Base-by-base conservation (phyloP, 371 early-diverging fungal genomes). In the Mortierella polycephala region DNA sequence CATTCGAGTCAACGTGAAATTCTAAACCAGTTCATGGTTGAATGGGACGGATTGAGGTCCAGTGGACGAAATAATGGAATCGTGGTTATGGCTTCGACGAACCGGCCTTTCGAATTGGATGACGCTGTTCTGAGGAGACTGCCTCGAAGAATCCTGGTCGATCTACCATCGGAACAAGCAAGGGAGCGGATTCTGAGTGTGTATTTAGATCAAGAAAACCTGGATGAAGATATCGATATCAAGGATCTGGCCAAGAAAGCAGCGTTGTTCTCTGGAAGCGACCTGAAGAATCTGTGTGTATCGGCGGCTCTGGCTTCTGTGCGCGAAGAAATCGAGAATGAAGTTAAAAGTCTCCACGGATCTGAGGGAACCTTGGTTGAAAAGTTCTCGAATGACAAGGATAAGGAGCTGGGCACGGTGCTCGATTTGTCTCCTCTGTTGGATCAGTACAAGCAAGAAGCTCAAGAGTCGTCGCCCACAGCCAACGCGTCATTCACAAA, bases 91-190 rank as follows among this genome's bases (percentile, higher is more conserved):
- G 99, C 96, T 5, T 96, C 97, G 4, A 98, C 99, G 5, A 99
- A 99, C 75, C 86, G 99, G 51, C 99, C 99, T 3, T 98, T 97
- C 83, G 97, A 98, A 69, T 84, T 99, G 54, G 99, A 99, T 81
- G 98, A 99, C 75, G 99, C 99, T 0, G 94, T 99, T 13, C 82
- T 99, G 69, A 88, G 99, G 62, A 85, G 99, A 41, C 89, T 99
- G 87, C 99, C 99, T 18, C 89, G 99, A 37, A 85, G 99, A 23
- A 94, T 99, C 30, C 39, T 79, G 90, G 94, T 97, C 11, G 97
- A 97, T 70, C 83, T 99, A 65, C 99, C 99, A 1, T 92, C 86
- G 16, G 90, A 91, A 62, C 86, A 86, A 51, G 97, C 95, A 47
- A 88, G 99, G 20, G 83, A 84, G 44, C 87, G 90, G 62, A 98